Base-by-base conservation (phyloP, 1,139 yeast species). In the Citeromyces hawaiiensis region DNA sequence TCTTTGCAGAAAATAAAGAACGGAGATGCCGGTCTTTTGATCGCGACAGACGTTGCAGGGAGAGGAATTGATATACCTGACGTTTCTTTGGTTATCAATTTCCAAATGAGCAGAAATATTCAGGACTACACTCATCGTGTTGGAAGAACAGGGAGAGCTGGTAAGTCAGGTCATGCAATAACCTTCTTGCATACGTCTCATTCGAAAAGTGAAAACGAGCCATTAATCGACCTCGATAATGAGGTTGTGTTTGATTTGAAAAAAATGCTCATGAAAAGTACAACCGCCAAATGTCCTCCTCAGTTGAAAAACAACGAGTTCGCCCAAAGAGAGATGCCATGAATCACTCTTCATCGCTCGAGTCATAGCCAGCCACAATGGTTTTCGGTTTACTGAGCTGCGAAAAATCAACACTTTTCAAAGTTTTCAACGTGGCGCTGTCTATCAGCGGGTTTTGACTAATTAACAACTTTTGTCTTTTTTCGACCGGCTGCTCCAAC, bases 131-230 rank as follows among this genome's bases (percentile, higher is more conserved):
- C 91, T 25, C 98, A 91, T 57, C 69, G 97, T 53, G 83, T 91
- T 41, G 98, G 98, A 39, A 76, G 98, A 59, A 91, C 98, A 1
- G 98, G 97, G 29, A 72, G 98, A 54, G 96, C 96, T 0, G 97
- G 96, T 1, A 74, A 73, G 39, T 56, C 56, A 4, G 97, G 98
- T 39, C 64, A 70, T 6, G 82, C 96, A 11, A 63, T 76, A 23
- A 80, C 96, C 0, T 83, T 85, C 48, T 65, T 69, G 46, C 77
- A 71, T 38, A 68, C 68, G 11, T 23, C 27, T 23, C 27, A 5
- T 9, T 6, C 27, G 11, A 23, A 23, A 11, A 23, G 27, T 4
- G 27, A 23, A 23, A 11, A 23, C 11, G 27, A 23, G 27, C 27
- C 5, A 11, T 23, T 23, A 6, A 23, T 23, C 27, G 27, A 23